A percentile compares a stretch with the other conserved stretches of the same genome.
Evolutionary conservation across 1,284 basidiomycete species (phyloP).

Genomic region (Cerrena zonata): DNA sequence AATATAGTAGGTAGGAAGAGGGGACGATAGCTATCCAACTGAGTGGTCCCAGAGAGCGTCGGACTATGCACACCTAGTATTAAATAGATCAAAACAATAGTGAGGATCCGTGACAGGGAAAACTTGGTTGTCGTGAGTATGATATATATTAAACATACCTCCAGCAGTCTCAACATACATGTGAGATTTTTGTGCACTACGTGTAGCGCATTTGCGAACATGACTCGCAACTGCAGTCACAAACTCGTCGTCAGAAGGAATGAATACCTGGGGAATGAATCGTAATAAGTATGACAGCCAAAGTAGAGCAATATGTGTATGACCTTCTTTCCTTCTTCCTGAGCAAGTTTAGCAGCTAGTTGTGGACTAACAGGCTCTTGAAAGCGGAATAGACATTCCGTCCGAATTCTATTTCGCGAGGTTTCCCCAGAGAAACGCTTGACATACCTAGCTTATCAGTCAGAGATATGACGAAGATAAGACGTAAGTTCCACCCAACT

Average conservation of each 20-base stretch:
- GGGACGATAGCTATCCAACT: constrained; percentile 79
- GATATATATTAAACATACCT: constrained; percentile 47
- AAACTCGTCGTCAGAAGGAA: constrained; percentile 64
- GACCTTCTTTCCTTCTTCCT: constrained; percentile 32
- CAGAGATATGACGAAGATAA: too few species aligned
- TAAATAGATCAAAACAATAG: not conserved
- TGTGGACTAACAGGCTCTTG: constrained; percentile 91
- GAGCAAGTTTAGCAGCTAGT: constrained; percentile 69
- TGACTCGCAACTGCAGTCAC: constrained; percentile 62
- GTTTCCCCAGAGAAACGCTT: constrained; percentile 47
- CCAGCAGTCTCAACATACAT: constrained; percentile 94
- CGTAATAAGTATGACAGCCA: not conserved
- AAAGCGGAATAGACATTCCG: constrained; percentile 79
- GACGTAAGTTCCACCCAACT: constrained; percentile 38
- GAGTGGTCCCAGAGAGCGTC: constrained; percentile 79
- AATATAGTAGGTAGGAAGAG: constrained; percentile 84
- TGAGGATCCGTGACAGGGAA: too few species aligned
- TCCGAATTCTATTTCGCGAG: constrained; percentile 42
- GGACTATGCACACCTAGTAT: constrained; percentile 95
- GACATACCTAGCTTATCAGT: constrained; percentile 77
- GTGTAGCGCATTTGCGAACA: constrained; percentile 47
- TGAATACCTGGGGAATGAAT: constrained; percentile 22
- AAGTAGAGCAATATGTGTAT: not conserved
- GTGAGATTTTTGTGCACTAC: constrained; percentile 35
- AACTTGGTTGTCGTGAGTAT: constrained; percentile 9